Percentiles rank a stretch among this genome's conserved stretches.
These are phyloP conservation scores for Erigeron canadensis DNA, from an alignment of 129 eudicot species.

Conservation along the genomic window DNA sequence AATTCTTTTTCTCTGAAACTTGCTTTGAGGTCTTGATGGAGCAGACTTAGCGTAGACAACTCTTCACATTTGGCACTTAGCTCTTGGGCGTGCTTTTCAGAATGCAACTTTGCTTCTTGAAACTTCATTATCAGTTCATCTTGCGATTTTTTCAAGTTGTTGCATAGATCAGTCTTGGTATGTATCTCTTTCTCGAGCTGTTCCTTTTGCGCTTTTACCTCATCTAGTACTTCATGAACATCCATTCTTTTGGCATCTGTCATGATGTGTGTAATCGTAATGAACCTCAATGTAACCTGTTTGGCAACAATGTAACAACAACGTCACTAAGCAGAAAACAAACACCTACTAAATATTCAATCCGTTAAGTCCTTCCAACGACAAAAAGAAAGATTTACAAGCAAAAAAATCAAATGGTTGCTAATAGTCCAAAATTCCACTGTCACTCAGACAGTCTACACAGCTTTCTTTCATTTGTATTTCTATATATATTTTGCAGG, in stretches of 20 bases:
- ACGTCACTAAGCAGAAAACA: neutral
- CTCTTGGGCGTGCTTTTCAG: constrained; percentile 49
- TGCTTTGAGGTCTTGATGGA: constrained; percentile 50
- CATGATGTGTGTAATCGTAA: constrained; percentile 3
- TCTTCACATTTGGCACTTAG: constrained; percentile 50
- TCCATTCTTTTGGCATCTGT: constrained; percentile 35
- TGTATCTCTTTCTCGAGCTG: constrained; percentile 54
- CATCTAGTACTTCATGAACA: constrained; percentile 49
- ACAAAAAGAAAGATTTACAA: neutral
- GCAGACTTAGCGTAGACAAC: constrained; percentile 46
- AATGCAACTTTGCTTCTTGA: constrained; percentile 49
- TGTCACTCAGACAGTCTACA: neutral
- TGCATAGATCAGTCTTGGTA: constrained; percentile 44
- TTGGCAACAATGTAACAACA: constrained; percentile 10
- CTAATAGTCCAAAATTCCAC: neutral
- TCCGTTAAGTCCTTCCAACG: neutral
- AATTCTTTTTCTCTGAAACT: constrained; percentile 46
- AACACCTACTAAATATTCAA: neutral
- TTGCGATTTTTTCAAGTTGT: constrained; percentile 53
- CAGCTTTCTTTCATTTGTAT: neutral
- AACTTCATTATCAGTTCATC: constrained; percentile 40
- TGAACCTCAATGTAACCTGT: constrained; percentile 26
- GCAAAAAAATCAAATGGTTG: neutral
- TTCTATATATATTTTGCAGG: neutral
- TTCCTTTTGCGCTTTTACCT: constrained; percentile 48